Percentiles rank a stretch among this genome's conserved stretches.
Evolutionary conservation across 306 rosid genomes (phyloP).

Genomic region (Medicago arabica): DNA sequence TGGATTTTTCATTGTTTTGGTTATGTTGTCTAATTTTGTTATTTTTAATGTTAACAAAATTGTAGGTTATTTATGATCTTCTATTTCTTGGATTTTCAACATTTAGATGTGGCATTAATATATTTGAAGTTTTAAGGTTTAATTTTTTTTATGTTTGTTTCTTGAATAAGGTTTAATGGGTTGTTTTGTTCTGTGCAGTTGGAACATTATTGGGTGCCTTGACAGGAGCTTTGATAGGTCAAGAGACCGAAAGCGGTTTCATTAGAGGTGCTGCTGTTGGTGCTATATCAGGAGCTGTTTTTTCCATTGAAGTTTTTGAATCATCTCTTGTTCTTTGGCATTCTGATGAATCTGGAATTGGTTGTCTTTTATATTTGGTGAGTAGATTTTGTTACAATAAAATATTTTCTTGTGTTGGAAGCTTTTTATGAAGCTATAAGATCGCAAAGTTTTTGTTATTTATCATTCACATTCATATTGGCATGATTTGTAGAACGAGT

Average conservation of each 20-base stretch:
- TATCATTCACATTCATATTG: background rate
- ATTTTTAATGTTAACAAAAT: background rate
- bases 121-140: constrained; percentile 18
- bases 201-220: constrained; percentile 94
- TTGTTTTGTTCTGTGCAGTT: constrained; percentile 68
- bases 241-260: constrained; percentile 98
- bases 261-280: constrained; percentile 99
- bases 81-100: background rate
- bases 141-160: too few species aligned
- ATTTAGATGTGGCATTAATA: constrained; percentile 7
- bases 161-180: constrained; percentile 29
- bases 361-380: constrained; percentile 92
- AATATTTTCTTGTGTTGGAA: constrained; percentile 22
- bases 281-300: constrained; percentile 99
- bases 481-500: constrained; percentile 25
- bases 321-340: constrained; percentile 97
- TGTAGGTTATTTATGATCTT: constrained; percentile 1
- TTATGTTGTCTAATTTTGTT: constrained; percentile 9
- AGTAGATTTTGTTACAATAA: constrained; percentile 40
- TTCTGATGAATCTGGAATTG: constrained; percentile 98
- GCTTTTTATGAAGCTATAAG: constrained; percentile 9
- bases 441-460: constrained; percentile 9
- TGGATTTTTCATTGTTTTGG: constrained; percentile 26
- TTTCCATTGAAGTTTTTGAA: constrained; percentile 98
- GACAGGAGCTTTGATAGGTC: constrained; percentile 99